Conservation (phyloP, 1,284 basidiomycete species). For the Ustilago esculenta region DNA sequence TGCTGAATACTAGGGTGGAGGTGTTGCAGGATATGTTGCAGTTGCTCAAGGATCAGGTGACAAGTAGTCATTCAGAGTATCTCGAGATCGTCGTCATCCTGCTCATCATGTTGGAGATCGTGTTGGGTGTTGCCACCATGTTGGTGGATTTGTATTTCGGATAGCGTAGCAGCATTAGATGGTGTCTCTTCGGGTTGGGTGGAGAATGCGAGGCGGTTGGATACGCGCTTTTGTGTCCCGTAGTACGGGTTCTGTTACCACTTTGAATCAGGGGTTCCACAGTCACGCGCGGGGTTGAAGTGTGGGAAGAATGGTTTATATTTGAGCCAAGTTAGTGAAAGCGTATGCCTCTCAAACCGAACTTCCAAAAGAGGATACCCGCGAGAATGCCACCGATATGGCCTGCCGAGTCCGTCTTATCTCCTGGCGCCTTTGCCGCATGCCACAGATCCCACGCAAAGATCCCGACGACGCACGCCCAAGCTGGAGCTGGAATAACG, state of each 20-base stretch:
- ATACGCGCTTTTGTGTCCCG: no score
- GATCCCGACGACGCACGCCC: conserved; percentile 78
- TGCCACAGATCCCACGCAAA: conserved; percentile 77
- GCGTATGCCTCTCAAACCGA: conserved; percentile 18
- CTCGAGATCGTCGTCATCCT: conserved; percentile 95
- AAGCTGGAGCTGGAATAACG: conserved; percentile 80
- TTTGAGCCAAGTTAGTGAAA: neutral
- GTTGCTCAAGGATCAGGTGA: conserved; percentile 92
- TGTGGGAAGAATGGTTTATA: neutral
- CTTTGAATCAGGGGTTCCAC: no score
- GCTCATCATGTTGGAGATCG: conserved; percentile 86
- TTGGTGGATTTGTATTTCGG: conserved; percentile 65
- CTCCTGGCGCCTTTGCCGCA: conserved; percentile 68
- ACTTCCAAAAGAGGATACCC: conserved; percentile 70
- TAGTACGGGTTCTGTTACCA: no score
- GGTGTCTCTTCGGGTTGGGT: no score
- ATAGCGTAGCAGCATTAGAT: conserved; percentile 6
- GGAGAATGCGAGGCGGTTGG: no score
- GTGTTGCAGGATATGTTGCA: conserved; percentile 96
- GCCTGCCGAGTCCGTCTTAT: conserved; percentile 75
- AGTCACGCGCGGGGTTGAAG: no score
- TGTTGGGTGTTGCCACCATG: conserved; percentile 65
- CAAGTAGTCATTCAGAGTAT: conserved; percentile 87
- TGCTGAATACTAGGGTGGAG: conserved; percentile 92
- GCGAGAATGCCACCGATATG: conserved; percentile 81